Conservation (phyloP, 2,329 filamentous ascomycete genomes). For the Huntiella abstrusa region DNA sequence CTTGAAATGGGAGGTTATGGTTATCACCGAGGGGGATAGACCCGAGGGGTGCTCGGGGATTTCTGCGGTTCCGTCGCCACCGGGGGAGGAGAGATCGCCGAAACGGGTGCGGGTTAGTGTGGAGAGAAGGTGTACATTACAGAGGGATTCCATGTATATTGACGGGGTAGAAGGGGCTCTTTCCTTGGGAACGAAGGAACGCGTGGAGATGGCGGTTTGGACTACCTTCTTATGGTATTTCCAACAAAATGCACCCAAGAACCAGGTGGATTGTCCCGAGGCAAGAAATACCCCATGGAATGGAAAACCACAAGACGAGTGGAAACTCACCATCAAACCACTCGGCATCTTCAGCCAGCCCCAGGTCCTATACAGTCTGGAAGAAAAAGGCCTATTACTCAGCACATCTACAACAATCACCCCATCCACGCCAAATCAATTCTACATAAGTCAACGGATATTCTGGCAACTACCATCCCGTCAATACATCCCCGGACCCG, state of each 20-base stretch:
- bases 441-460: conserved; percentile 62
- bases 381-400: conserved; percentile 59
- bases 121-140: neutral
- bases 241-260: conserved; percentile 58
- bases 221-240: conserved; percentile 95
- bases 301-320: conserved; percentile 66
- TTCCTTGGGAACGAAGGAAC: neutral
- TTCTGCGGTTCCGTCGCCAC: too few species aligned
- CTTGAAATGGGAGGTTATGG: too few species aligned
- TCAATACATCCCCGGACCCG: conserved; percentile 65
- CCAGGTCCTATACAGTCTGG: conserved; percentile 74
- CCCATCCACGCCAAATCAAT: conserved; percentile 40
- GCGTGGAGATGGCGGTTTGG: conserved; percentile 96
- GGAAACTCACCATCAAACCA: conserved; percentile 23
- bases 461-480: conserved; percentile 89
- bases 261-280: conserved; percentile 37
- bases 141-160: neutral
- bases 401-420: conserved; percentile 22
- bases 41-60: too few species aligned
- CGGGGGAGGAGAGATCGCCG: too few species aligned
- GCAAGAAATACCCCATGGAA: conserved; percentile 45
- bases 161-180: neutral
- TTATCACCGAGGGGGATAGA: too few species aligned
- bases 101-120: too few species aligned
- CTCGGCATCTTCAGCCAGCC: conserved; percentile 66